phyloP scores from a whole-genome alignment of 1,284 basidiomycete species.

The Microbotryomycetes sp. region DNA sequence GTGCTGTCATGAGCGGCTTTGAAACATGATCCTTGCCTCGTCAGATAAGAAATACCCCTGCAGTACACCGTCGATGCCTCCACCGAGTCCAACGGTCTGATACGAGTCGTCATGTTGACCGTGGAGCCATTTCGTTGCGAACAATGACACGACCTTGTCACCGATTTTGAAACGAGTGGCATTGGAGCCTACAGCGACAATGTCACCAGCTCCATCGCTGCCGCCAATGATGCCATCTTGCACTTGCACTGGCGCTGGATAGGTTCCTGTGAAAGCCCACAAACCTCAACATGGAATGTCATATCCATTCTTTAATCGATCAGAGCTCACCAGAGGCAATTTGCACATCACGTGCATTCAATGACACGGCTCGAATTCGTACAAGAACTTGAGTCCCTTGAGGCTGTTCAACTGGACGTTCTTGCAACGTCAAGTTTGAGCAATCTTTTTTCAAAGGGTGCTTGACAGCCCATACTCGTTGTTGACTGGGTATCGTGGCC shows the following conservation, averaged over 20 bases:
- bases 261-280: slow-evolving; percentile 15
- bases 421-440: slow-evolving; percentile 10
- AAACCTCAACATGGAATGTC: not conserved
- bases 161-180: slow-evolving; percentile 43
- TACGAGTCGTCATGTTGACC: slow-evolving; percentile 39
- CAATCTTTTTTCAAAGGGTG: slow-evolving; percentile 16
- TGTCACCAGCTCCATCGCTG: slow-evolving; percentile 45
- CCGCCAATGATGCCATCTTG: slow-evolving; percentile 42
- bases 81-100: slow-evolving; percentile 42
- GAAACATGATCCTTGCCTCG: not conserved
- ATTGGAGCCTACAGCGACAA: slow-evolving; percentile 41
- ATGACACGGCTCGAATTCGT: slow-evolving; percentile 42
- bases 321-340: slow-evolving; percentile 38
- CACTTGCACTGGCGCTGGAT: slow-evolving; percentile 38
- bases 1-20: not conserved
- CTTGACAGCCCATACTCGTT: slow-evolving; percentile 5
- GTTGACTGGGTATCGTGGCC: not conserved
- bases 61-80: slow-evolving; percentile 44
- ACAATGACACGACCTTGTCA: slow-evolving; percentile 41
- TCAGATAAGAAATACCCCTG: slow-evolving; percentile 27
- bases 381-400: slow-evolving; percentile 24
- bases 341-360: slow-evolving; percentile 44
- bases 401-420: not conserved
- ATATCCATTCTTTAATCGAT: not conserved
- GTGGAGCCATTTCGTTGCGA: slow-evolving; percentile 40